Evolutionary conservation across 179 eudicot species (phyloP).

Genomic region (Corrigiola litoralis): DNA sequence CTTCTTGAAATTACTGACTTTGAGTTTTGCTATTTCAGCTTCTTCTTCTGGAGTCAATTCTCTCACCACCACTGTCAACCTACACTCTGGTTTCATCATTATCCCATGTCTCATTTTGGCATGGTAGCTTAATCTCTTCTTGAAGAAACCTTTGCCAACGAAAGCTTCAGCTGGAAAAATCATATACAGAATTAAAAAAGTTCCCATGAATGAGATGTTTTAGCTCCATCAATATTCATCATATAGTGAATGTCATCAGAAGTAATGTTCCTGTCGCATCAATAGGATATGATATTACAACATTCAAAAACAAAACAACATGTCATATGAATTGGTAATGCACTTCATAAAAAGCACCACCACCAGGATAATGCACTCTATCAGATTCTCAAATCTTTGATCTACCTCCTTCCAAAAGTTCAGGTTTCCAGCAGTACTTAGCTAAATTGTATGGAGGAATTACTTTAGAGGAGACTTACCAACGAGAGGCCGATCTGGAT

Average conservation of each 20-base stretch:
- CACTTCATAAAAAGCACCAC: no score
- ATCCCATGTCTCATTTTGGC: slow-evolving; percentile 66
- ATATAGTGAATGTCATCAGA: no score
- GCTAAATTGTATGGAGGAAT: not conserved
- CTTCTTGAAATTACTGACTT: slow-evolving; percentile 62
- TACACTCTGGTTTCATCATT: slow-evolving; percentile 65
- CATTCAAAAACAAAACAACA: no score
- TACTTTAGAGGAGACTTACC: slow-evolving; percentile 39
- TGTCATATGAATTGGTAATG: no score
- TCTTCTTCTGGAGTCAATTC: slow-evolving; percentile 84
- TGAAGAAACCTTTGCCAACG: slow-evolving; percentile 73
- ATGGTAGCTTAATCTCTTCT: slow-evolving; percentile 57
- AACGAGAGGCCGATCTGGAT: slow-evolving; percentile 79
- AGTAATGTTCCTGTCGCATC: no score
- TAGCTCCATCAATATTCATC: no score
- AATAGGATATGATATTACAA: no score
- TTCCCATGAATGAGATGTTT: no score
- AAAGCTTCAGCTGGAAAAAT: slow-evolving; percentile 70
- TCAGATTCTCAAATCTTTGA: no score
- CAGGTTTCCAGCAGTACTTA: not conserved
- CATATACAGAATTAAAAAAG: not conserved
- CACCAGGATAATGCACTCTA: no score
- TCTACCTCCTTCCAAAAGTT: no score
- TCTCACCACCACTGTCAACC: slow-evolving; percentile 82
- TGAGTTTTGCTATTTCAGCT: slow-evolving; percentile 74